Conservation (phyloP, 805 yeast genomes). For the Yarrowia sp. region DNA sequence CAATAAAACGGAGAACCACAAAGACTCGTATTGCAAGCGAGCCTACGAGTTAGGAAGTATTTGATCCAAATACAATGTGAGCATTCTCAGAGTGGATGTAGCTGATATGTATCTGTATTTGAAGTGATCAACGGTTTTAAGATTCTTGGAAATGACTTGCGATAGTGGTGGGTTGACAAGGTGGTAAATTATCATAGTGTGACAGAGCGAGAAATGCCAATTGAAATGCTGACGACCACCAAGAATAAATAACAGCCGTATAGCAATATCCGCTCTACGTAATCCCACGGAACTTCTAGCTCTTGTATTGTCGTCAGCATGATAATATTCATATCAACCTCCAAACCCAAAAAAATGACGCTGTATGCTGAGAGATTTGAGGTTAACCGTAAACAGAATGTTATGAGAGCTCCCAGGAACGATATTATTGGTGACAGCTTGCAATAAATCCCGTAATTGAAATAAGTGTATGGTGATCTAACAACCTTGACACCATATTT, state of each 20-base stretch:
- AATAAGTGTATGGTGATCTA: background rate
- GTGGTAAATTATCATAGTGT: too few species aligned
- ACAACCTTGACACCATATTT: background rate
- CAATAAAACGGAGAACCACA: background rate
- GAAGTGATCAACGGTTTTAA: background rate
- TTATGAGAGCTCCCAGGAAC: background rate
- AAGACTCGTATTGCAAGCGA: background rate
- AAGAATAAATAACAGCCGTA: too few species aligned
- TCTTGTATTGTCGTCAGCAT: too few species aligned
- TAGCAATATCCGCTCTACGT: too few species aligned
- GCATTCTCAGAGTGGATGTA: background rate
- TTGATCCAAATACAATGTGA: background rate
- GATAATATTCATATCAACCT: too few species aligned
- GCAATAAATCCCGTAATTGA: background rate
- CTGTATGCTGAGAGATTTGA: background rate
- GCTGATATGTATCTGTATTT: background rate
- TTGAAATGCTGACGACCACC: too few species aligned
- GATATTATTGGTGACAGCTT: background rate
- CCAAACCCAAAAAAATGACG: slow-evolving; percentile 2
- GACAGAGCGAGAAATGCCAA: too few species aligned
- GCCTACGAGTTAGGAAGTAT: background rate
- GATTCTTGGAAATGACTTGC: too few species aligned
- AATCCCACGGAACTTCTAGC: too few species aligned
- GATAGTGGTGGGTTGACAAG: too few species aligned
- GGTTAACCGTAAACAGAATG: background rate